Base-by-base conservation (phyloP, 2,329 filamentous ascomycete genomes). In the Xylaria sp. region DNA sequence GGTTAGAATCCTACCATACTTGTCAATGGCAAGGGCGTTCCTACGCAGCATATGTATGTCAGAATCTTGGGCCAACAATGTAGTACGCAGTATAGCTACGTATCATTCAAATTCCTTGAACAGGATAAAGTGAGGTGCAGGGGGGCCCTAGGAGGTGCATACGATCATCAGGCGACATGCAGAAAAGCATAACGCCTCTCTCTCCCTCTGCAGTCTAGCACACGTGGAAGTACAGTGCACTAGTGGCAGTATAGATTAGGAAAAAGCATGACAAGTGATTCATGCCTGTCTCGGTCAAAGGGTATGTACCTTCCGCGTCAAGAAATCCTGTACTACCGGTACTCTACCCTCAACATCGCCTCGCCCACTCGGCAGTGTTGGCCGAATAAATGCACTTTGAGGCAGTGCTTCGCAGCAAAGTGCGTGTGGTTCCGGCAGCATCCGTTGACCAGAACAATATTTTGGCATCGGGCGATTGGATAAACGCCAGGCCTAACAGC, bases 101-200 rank as follows among this genome's bases (percentile, higher is more conserved):
- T 38, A 27, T 20, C 20, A 25, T 45, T 55, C 49, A 20, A 44
- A 31, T 25, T 31, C 17, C 27, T 15, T 31, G 10, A 20, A 29
- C 44, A 31, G 38, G 44, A 36, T 56, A 13, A 4, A 36, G 15
- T 36, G 29, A 53, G 22, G 3, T 53, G 7, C 13, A 42, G 39
- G 54, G 45, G 38, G 13, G 6, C 7, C 39, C 59, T 49, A 3
- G 47, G n/a, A 42, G 47, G 5, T 58, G 54, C 49, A 50, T 57
- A 38, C n/a, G 60, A 63, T 49, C 59, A 63, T 42, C 59, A 55
- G 42, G 25, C 60, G 29, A 42, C 50, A 7, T 61, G 61, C 65
- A 60, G 55, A 39, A 67, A 38, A 47, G 55, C 61, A 64, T 27
- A 27, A 45, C 61, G 56, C 55, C 54, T 44, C 47, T 25, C 36